Base-by-base conservation (phyloP, 2,329 filamentous ascomycete species). In the Pestalotiopsis fici region DNA sequence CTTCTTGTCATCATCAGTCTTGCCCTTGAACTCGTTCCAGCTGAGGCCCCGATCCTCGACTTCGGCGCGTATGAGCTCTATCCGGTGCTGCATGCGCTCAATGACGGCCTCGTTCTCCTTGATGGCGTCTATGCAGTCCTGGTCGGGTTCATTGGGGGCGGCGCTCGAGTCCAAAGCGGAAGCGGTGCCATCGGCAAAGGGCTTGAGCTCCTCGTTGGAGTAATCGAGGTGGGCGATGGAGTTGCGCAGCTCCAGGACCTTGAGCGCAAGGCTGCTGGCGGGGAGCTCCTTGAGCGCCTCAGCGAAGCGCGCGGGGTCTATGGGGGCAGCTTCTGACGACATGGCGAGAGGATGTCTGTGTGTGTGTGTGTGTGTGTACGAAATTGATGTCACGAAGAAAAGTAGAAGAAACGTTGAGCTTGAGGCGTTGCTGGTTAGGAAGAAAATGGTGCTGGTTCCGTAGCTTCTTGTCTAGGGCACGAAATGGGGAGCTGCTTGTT, bases 181-280 rank as follows among this genome's bases (percentile, higher is more conserved):
- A 2, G 77, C 78, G 25, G 76, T 74, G 31, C 84, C 85, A 15
- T 89, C 85, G 66, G 91, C 90, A 73, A 88, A 94, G 39, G 91
- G 91, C 66, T 86, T 83, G 67, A 94, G 89, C 77, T 94, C 88
- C 70, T 87, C 86, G 81, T 94, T 95, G 70, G 90, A 92, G 78
- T 90, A 89, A 74, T 90, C 87, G 28, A 95, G 88, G 78, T 95
- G 91, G 27, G 87, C 85, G 75, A 94, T 90, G 73, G 85, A 88
- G 85, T 94, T 94, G 77, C 88, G 88, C 69, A 95, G 85, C 78
- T 95, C 93, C 75, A 91, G 87, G 68, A 91, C 87, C 80, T 94
- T 94, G 79, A 91, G 85, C 79, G 92, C 90, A 6, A 95, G 89
- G 67, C 86, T 86, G 69, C 87, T 85, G 71, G 90, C 77, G 54